Percentiles rank a stretch among this genome's conserved stretches.
phyloP scores from a whole-genome alignment of 1,284 basidiomycete genomes.

The Naganishia liquefaciens region DNA sequence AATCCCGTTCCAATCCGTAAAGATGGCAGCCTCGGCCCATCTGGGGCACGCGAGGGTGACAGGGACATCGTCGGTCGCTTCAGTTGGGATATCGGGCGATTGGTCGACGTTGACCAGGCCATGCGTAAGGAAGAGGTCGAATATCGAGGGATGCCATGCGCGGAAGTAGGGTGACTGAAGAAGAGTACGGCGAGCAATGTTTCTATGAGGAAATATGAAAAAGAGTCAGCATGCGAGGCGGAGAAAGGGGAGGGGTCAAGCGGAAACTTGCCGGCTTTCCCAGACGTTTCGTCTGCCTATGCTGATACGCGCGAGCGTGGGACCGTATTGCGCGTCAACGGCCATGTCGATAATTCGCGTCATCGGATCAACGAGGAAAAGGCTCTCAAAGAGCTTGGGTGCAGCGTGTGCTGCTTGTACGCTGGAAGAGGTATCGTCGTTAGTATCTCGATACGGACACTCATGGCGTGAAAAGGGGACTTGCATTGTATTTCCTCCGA shows the following conservation, averaged over 20 bases:
- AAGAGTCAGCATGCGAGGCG: neutral
- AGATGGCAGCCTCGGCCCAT: constrained; percentile 42
- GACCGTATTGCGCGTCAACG: constrained; percentile 28
- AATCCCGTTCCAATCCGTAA: constrained; percentile 40
- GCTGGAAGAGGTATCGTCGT: constrained; percentile 51
- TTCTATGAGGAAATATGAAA: constrained; percentile 44
- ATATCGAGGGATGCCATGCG: constrained; percentile 61
- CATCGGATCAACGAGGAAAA: constrained; percentile 77
- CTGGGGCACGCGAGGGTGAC: constrained; percentile 42
- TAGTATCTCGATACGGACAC: constrained; percentile 18
- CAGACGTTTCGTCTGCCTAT: constrained; percentile 67
- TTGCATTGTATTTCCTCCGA: constrained; percentile 71
- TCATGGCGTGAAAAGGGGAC: constrained; percentile 42
- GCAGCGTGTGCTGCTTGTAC: constrained; percentile 62
- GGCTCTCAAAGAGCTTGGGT: constrained; percentile 68
- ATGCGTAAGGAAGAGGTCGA: constrained; percentile 68
- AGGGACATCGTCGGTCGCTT: constrained; percentile 25
- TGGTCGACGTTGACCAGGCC: constrained; percentile 58
- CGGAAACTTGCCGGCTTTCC: constrained; percentile 60
- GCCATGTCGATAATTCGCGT: constrained; percentile 58
- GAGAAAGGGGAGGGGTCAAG: neutral
- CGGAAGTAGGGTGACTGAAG: constrained; percentile 52
- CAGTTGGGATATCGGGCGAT: constrained; percentile 35
- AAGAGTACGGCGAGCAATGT: constrained; percentile 64
- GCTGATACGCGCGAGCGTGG: constrained; percentile 56